Evolutionary conservation across 2,329 filamentous ascomycete genomes (phyloP), one percentile per base, ranked within the genome.

Genomic region (Apiospora saccharicola): DNA sequence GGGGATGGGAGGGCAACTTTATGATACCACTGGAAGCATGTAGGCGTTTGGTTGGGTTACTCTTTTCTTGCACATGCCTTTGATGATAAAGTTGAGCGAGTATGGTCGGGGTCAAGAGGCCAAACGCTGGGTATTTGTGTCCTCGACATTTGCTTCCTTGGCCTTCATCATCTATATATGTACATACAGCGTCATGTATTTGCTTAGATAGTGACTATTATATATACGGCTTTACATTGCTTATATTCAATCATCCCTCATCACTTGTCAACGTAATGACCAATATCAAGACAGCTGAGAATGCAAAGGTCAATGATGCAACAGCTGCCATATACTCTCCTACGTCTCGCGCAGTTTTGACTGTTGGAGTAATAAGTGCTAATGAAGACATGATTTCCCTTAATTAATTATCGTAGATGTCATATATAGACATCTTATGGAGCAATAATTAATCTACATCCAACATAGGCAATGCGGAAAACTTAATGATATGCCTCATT

Each of bases 11-110:
- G 34, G 12, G 22, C 30, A 61, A 61, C 37, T 16, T 61, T 41
- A 41, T 64, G 57, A 64, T 64, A 64, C 57, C 57, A 64, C 57
- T 10, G 57, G 57, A 64, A 41, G 57, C 57, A 64, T 64, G 57
- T 14, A 41, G 57, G 57, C 57, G 57, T 64, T 41, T 26, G 7
- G 34, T 64, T 64, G 8, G 8, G 22, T 64, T 41, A n/a, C 34
- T 64, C 34, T 41, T 64, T 41, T 64, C 34, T n/a, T 41, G 57
- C 57, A 64, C 57, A 64, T 64, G 8, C 8, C 34, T 64, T 37
- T 41, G 37, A 41, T 41, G 53, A 30, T 22, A 26, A 57, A 14
- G 26, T 22, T 34, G 51, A 10, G 51, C 26, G 26, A n/a, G 37
- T 61, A 61, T 37, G 53, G 22, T 61, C 53, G 53, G 37, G 53